Evolutionary conservation across 176 grass and related monocot genomes (phyloP).

Genomic region (Zea mays): DNA sequence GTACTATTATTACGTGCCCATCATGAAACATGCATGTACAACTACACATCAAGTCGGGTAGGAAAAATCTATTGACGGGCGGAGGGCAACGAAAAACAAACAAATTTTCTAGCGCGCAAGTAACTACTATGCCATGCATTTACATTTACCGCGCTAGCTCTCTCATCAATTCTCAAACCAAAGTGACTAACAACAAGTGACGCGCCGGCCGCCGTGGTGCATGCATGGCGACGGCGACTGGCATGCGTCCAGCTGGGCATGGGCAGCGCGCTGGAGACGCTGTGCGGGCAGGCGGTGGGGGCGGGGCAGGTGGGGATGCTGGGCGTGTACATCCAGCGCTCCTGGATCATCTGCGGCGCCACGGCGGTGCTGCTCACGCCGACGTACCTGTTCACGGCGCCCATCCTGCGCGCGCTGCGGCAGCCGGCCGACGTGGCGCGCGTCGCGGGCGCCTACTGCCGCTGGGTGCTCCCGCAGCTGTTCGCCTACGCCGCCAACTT

Average conservation of each 20-base stretch:
- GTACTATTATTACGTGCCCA: too few relatives aligned
- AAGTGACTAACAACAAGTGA: too few relatives aligned
- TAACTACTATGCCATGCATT: too few relatives aligned
- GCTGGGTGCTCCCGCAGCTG: slow-evolving; percentile 53
- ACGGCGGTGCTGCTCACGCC: slow-evolving; percentile 37
- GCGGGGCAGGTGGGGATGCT: slow-evolving; percentile 52
- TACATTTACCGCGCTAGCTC: too few relatives aligned
- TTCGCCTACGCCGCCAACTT: slow-evolving; percentile 71
- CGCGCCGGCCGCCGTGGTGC: too few relatives aligned
- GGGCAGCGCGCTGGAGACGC: slow-evolving; percentile 70
- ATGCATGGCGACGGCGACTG: too few relatives aligned
- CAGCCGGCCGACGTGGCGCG: slow-evolving; percentile 46
- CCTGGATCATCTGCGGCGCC: slow-evolving; percentile 56
- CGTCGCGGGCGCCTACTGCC: slow-evolving; percentile 43
- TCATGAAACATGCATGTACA: too few relatives aligned
- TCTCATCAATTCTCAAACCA: too few relatives aligned
- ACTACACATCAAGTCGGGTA: too few relatives aligned
- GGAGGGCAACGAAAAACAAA: too few relatives aligned
- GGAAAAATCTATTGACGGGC: too few relatives aligned
- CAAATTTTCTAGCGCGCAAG: too few relatives aligned
- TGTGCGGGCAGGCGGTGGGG: slow-evolving; percentile 67
- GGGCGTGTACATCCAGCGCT: slow-evolving; percentile 62
- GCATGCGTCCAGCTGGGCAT: slow-evolving; percentile 52
- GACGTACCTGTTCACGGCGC: slow-evolving; percentile 46
- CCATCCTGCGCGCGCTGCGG: slow-evolving; percentile 44